Evolutionary conservation across 257 asterid genomes (phyloP), one percentile per base, ranked within the genome.

Genomic region (Solanum pimpinellifolium): DNA sequence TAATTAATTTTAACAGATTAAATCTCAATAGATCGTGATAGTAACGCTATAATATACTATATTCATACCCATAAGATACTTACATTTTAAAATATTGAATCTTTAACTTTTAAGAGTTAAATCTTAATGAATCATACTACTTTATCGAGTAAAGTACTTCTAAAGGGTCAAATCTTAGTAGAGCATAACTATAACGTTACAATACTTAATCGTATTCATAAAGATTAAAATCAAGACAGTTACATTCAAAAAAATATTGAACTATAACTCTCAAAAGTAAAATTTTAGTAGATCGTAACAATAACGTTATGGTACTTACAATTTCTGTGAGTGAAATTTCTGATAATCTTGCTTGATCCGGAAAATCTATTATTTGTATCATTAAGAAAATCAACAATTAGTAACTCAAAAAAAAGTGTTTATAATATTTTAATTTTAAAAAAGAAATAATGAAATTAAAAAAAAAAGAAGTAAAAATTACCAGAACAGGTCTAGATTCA

Each of bases 311-410:
- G n/a, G 11, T n/a, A n/a, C 98, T 93, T 89, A 96, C 99, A 91
- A 76, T 90, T 96, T 97, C 87, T 93, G 98, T 27, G 98, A 94
- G 74, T 95, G 96, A 88, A 92, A 90, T 89, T 96, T 97, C 87
- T 94, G 98, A 87, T 96, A 96, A 87, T 96, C 99, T 90, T 97
- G 99, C 94, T 96, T 97, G 89, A 96, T 90, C 47, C 99, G 92
- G 87, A 97, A 94, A 85, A 97, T 92, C 99, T 97, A 92, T 33
- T 77, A 37, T 85, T 47, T 18, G 5, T 37, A 27, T 31, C n/a
- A 37, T 37, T n/a, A 27, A 46, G 9, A 29, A 76, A 10, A 59
- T 41, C n/a, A 27, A 80, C 9, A 80, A 47, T 80, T 47, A 80
- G 6, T 47, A 46, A 47, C 42, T 46, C 3, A 9, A 80, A 27